A percentile compares a stretch with the other conserved stretches of the same genome.
Evolutionary conservation across 2,329 filamentous ascomycete species (phyloP).

Genomic region (Scedosporium aurantiacum): DNA sequence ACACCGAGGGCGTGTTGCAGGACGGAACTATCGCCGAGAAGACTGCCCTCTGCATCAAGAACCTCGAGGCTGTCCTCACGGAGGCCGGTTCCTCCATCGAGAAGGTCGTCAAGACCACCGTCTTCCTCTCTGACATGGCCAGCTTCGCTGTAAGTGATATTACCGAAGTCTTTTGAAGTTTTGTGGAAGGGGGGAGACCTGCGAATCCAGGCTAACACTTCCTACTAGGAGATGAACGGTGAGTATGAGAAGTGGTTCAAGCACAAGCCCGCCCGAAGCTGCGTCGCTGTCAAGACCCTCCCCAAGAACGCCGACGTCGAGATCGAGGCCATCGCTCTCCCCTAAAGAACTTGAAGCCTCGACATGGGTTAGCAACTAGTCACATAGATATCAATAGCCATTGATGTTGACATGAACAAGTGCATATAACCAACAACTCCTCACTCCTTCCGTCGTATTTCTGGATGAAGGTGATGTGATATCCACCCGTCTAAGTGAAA

Average conservation of each 20-base stretch:
- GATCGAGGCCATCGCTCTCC: constrained; percentile 77
- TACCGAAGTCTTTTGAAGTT: too few species aligned
- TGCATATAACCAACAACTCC: not conserved
- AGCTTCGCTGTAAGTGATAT: constrained; percentile 55
- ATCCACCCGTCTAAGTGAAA: not conserved
- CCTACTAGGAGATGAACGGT: constrained; percentile 59
- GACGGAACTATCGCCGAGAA: constrained; percentile 52
- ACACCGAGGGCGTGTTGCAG: constrained; percentile 42
- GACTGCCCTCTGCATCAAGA: constrained; percentile 55
- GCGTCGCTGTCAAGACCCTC: constrained; percentile 80
- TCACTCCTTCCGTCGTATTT: not conserved
- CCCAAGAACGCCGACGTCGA: constrained; percentile 80
- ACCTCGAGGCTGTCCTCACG: constrained; percentile 72
- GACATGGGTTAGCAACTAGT: not conserved
- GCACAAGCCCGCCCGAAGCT: constrained; percentile 79
- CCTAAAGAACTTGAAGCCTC: constrained; percentile 26
- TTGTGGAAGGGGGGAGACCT: not conserved
- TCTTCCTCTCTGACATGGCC: constrained; percentile 87
- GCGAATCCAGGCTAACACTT: not conserved
- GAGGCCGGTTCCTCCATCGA: constrained; percentile 68
- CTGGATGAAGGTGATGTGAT: too few species aligned
- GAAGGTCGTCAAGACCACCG: constrained; percentile 81
- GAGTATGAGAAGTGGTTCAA: constrained; percentile 76
- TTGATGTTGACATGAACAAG: not conserved
- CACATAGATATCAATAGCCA: not conserved